These are phyloP conservation scores for Alternaria brassicicola DNA, from an alignment of 2,329 filamentous ascomycete genomes.

Conservation along the genomic window DNA sequence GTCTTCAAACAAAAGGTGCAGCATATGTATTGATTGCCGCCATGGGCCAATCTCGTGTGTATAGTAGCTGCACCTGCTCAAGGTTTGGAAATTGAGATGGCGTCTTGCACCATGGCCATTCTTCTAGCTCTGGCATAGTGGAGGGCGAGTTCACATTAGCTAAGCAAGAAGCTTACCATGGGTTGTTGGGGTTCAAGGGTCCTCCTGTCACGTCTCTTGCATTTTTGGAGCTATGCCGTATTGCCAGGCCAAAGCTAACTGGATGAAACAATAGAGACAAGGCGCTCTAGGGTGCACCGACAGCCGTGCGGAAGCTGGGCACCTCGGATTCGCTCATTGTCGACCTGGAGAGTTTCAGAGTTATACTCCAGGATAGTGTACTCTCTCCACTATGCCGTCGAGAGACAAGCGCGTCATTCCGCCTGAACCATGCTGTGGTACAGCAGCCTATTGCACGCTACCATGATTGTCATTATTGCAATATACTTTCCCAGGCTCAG, in stretches of 20 bases:
- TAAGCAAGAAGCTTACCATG: neutral
- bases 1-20: neutral
- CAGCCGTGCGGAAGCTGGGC: neutral
- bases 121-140: neutral
- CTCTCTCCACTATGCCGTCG: neutral
- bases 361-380: neutral
- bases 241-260: neutral
- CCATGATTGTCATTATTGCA: neutral
- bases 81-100: neutral
- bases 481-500: neutral
- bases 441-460: neutral
- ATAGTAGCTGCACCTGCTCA: neutral
- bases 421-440: neutral
- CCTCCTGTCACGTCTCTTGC: neutral
- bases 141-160: neutral
- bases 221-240: neutral
- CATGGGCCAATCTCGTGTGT: neutral
- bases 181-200: neutral
- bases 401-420: neutral
- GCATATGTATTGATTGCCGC: neutral
- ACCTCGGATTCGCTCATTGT: neutral
- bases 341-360: neutral
- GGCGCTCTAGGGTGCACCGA: neutral
- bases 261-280: conserved; percentile 2
- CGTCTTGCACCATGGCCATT: neutral